Base-by-base conservation (phyloP, 2,329 filamentous ascomycete genomes). In the Neospermospora avenae region DNA sequence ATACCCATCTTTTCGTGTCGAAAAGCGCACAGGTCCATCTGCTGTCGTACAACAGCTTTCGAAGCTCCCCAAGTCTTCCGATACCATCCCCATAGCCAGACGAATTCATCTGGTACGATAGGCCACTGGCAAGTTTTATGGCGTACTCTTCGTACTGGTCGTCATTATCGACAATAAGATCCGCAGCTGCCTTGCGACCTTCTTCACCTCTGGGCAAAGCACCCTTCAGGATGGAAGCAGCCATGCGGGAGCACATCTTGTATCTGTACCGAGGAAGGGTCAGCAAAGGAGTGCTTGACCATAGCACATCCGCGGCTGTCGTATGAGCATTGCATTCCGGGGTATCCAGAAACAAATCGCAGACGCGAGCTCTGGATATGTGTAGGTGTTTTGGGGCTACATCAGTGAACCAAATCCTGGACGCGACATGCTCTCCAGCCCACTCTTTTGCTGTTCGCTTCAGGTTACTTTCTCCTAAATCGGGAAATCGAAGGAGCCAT, bases 221-320 rank as follows among this genome's bases (percentile, higher is more conserved):
- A 16, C 95, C 95, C 65, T 86, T 90, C 31, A 99, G 81, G 59
- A 99, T 98, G 11, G 91, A 96, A 6, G 95, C 93, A 6, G 93
- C 95, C 89, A 99, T 99, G 57, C 95, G 89, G 45, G 91, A 96
- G 75, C 95, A 99, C 95, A 99, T 99, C 76, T 99, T 99, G 77
- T 97, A 97, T 54, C 89, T 84, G 74, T 98, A 97, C 37, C 95
- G 85, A 11, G 95, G 93, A 31, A 95, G 80, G 0, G 95, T 99
- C 28, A 99, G 80, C 22, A 99, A 78, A 4, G 95, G 95, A 0
- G 95, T 98, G 68, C 93, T 96, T 55, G 90, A 96, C 95, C 95
- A 99, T 6, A 99, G 80, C 1, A 98, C 89, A 71, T 99, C 95
- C 13, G 95, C 96, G 1, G 95, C 95, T 1, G 95, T 99, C 0